Conservation (phyloP, 2,329 filamentous ascomycete genomes). For the Clarireedia homoeocarpa region DNA sequence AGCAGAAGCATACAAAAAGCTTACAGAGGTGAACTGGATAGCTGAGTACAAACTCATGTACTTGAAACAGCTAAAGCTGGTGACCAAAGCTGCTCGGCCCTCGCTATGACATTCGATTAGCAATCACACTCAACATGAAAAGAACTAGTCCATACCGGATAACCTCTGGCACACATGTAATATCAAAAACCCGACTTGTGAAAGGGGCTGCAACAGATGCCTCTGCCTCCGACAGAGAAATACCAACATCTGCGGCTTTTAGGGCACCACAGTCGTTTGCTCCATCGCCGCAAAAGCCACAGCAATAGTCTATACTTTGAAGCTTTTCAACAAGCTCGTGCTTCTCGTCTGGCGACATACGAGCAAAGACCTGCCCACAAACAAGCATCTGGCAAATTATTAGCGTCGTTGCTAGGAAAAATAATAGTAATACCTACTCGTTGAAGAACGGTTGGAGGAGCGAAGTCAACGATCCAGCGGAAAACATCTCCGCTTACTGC, state of each 20-base stretch:
- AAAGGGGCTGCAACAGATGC: constrained; percentile 98
- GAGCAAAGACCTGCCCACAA: constrained; percentile 84
- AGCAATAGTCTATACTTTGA: constrained; percentile 91
- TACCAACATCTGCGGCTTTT: constrained; percentile 95
- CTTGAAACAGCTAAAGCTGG: constrained; percentile 98
- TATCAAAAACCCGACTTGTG: constrained; percentile 91
- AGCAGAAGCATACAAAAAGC: constrained; percentile 87
- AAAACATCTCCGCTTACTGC: constrained; percentile 92
- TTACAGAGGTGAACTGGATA: constrained; percentile 97
- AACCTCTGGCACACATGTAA: constrained; percentile 87
- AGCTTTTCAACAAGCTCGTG: constrained; percentile 96
- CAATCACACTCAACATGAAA: neutral
- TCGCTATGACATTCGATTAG: constrained; percentile 44
- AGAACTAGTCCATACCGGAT: constrained; percentile 51
- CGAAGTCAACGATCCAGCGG: constrained; percentile 92
- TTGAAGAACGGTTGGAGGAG: constrained; percentile 68
- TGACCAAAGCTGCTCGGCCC: constrained; percentile 90
- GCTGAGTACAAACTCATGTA: constrained; percentile 99
- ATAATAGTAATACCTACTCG: constrained; percentile 38
- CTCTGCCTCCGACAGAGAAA: constrained; percentile 93
- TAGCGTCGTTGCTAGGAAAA: constrained; percentile 7
- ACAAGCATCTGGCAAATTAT: constrained; percentile 65
- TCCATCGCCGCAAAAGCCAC: constrained; percentile 93
- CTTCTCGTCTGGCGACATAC: constrained; percentile 98
- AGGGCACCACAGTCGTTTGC: constrained; percentile 96